These are phyloP conservation scores for Serpula lacrymans DNA, from an alignment of 768 basidiomycete genomes.

Conservation along the genomic window DNA sequence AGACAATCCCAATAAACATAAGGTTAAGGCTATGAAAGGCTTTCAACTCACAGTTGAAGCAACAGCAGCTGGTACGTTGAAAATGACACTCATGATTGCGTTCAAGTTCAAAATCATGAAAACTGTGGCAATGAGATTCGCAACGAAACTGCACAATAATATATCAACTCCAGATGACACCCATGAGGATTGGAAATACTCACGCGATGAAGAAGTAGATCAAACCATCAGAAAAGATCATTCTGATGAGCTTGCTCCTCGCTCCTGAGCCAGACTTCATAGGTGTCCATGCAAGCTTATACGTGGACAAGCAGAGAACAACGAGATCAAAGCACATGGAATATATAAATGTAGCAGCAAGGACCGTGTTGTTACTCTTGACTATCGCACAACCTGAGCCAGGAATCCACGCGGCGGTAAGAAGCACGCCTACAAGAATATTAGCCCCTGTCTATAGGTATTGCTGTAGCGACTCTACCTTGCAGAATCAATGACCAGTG, in stretches of 20 bases:
- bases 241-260: constrained; percentile 47
- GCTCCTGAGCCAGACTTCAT: constrained; percentile 16
- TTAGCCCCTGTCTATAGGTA: constrained; percentile 1
- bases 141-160: constrained; percentile 29
- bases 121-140: constrained; percentile 41
- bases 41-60: constrained; percentile 42
- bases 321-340: constrained; percentile 71
- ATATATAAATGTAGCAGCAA: constrained; percentile 72
- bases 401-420: constrained; percentile 54
- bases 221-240: constrained; percentile 71
- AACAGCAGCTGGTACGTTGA: constrained; percentile 63
- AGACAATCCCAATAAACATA: neutral
- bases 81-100: constrained; percentile 62
- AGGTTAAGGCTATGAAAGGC: neutral
- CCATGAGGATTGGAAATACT: constrained; percentile 35
- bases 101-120: constrained; percentile 69
- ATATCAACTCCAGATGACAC: constrained; percentile 8
- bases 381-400: constrained; percentile 51
- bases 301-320: constrained; percentile 56
- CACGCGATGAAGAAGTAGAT: constrained; percentile 77
- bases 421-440: constrained; percentile 44
- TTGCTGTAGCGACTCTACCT: constrained; percentile 30
- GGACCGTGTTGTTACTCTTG: constrained; percentile 56
- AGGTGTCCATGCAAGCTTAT: constrained; percentile 45
- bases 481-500: constrained; percentile 72